Evolutionary conservation across 371 early-diverging fungal genomes (phyloP).

Genomic region (Mucor velutinosus): DNA sequence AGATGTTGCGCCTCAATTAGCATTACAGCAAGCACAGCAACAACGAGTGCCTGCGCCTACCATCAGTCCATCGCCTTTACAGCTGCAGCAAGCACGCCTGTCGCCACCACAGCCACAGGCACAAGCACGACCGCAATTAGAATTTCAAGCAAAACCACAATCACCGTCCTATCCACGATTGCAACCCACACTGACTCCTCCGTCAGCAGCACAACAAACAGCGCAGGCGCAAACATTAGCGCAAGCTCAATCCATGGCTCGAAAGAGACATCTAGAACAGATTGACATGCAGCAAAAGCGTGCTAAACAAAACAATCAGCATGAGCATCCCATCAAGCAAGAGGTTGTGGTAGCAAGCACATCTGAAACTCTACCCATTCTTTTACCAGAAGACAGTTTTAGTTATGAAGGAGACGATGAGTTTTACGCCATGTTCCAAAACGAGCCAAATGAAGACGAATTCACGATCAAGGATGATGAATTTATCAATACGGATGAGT

Average conservation of each 20-base stretch:
- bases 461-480: not conserved
- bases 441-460: not conserved
- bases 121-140: not conserved
- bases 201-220: not conserved
- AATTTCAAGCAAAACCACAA: too few species aligned
- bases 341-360: not conserved
- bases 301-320: not conserved
- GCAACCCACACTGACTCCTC: too few species aligned
- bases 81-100: not conserved
- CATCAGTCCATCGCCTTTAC: not conserved
- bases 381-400: conserved; percentile 25
- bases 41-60: not conserved
- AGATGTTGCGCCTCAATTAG: not conserved
- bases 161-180: too few species aligned
- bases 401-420: conserved; percentile 16
- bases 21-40: not conserved
- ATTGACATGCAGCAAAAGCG: not conserved
- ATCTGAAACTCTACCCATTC: not conserved
- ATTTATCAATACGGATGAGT: not conserved
- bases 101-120: not conserved
- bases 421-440: not conserved
- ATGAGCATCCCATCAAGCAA: not conserved
- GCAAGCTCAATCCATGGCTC: not conserved
- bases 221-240: not conserved
- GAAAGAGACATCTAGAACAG: not conserved